These are phyloP conservation scores for Magnaporthales sp. DNA, from an alignment of 2,329 filamentous ascomycete genomes.

Conservation along the genomic window DNA sequence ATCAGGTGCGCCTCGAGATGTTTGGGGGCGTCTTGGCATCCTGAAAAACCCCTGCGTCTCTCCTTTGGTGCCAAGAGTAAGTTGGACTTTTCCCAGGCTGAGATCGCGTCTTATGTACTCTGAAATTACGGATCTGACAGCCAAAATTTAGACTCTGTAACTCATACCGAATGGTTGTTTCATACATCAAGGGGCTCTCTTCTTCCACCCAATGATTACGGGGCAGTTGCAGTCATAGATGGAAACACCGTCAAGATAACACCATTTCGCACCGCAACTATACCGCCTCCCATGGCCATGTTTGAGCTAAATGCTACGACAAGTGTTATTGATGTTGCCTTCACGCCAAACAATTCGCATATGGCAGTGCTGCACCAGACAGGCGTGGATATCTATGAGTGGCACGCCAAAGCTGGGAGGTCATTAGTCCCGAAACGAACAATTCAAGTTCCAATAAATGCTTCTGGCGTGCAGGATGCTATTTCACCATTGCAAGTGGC, in stretches of 20 bases:
- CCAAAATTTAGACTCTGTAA: slow-evolving; percentile 32
- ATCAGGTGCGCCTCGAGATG: slow-evolving; percentile 36
- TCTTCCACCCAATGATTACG: slow-evolving; percentile 64
- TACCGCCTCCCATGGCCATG: slow-evolving; percentile 88
- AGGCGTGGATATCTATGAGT: slow-evolving; percentile 61
- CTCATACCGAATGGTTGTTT: slow-evolving; percentile 60
- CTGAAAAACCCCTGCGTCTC: slow-evolving; percentile 70
- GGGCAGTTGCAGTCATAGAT: slow-evolving; percentile 76
- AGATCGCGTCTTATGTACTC: not conserved
- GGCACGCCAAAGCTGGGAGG: slow-evolving; percentile 52
- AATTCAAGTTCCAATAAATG: not conserved
- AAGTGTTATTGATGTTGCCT: slow-evolving; percentile 64
- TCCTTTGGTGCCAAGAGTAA: slow-evolving; percentile 43
- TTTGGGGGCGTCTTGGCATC: slow-evolving; percentile 61
- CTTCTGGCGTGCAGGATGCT: not conserved
- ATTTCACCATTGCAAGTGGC: slow-evolving; percentile 12
- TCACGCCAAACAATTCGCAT: slow-evolving; percentile 54
- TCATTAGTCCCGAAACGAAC: slow-evolving; percentile 29
- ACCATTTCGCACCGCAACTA: slow-evolving; percentile 71
- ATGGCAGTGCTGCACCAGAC: slow-evolving; percentile 65
- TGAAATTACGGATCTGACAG: not conserved
- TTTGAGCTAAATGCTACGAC: slow-evolving; percentile 58
- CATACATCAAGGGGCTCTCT: slow-evolving; percentile 61
- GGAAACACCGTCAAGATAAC: slow-evolving; percentile 74
- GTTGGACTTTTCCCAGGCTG: slow-evolving; percentile 9